phyloP scores from a whole-genome alignment of 345 rosid genomes.

The Psidium guajava region DNA sequence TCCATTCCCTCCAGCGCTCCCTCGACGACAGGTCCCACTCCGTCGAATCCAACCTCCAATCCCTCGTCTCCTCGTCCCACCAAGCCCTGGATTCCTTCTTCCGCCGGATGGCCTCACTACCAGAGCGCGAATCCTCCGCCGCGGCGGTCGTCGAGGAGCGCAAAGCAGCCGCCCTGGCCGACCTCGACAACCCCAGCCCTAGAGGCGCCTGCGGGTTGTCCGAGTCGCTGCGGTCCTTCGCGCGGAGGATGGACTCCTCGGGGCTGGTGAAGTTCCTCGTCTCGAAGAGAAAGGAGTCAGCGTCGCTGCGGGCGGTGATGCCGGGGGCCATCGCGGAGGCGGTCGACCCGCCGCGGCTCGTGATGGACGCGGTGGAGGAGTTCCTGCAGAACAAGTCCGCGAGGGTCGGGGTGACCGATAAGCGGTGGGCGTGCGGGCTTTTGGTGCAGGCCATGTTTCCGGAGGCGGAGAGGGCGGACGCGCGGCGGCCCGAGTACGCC shows the following conservation, averaged over 20 bases:
- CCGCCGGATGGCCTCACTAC: slow-evolving; percentile 23
- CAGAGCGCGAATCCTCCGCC: slow-evolving; percentile 30
- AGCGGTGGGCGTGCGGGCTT: slow-evolving; percentile 52
- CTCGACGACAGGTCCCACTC: slow-evolving; percentile 20
- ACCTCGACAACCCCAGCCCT: slow-evolving; percentile 7
- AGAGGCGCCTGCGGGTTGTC: slow-evolving; percentile 1
- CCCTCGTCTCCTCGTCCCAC: slow-evolving; percentile 16
- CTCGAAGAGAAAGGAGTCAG: slow-evolving; percentile 39
- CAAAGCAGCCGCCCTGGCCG: slow-evolving; percentile 22
- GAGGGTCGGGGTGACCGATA: slow-evolving; percentile 37
- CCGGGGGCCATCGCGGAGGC: slow-evolving; percentile 25
- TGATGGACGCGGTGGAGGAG: slow-evolving; percentile 46
- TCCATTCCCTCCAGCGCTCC: slow-evolving; percentile 29
- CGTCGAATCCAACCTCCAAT: slow-evolving; percentile 29
- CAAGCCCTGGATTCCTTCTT: slow-evolving; percentile 20
- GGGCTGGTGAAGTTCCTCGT: slow-evolving; percentile 22
- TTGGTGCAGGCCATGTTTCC: slow-evolving; percentile 44
- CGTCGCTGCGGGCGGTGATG: slow-evolving; percentile 31
- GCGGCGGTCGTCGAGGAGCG: slow-evolving; percentile 10
- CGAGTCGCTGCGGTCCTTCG: slow-evolving; percentile 19
- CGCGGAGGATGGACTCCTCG: slow-evolving; percentile 33
- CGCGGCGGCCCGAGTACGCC: slow-evolving; percentile 13
- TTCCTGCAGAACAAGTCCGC: slow-evolving; percentile 20
- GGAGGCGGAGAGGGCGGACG: slow-evolving; percentile 3
- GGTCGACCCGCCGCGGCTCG: slow-evolving; percentile 37